Evolutionary conservation across 2,329 filamentous ascomycete species (phyloP).

Genomic region (Epichloe elymi): DNA sequence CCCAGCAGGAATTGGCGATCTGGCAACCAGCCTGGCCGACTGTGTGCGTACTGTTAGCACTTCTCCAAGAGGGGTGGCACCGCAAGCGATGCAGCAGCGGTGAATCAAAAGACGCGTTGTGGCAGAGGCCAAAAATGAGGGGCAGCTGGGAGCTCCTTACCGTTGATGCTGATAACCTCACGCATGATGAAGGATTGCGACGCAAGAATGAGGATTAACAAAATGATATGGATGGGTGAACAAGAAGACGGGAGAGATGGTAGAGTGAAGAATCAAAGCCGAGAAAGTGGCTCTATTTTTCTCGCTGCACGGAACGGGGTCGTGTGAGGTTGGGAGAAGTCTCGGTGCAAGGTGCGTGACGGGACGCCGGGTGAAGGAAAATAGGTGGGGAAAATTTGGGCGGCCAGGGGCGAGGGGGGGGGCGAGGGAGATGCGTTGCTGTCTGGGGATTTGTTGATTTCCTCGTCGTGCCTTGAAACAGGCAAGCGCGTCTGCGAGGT

Average conservation of each 20-base stretch:
- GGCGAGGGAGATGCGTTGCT: slow-evolving; percentile 12
- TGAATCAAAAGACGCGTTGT: slow-evolving; percentile 8
- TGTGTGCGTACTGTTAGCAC: slow-evolving; percentile 46
- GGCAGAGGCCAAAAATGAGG: slow-evolving; percentile 16
- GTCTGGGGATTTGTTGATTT: slow-evolving; percentile 27
- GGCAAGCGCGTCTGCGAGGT: slow-evolving; percentile 19
- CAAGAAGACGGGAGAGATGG: slow-evolving; percentile 9
- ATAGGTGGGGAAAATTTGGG: slow-evolving; percentile 37
- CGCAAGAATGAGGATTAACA: slow-evolving; percentile 8
- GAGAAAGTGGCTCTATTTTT: slow-evolving; percentile 6
- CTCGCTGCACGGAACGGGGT: slow-evolving; percentile 8
- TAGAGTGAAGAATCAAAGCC: slow-evolving; percentile 13
- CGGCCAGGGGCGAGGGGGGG: slow-evolving; percentile 18
- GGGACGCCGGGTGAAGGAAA: slow-evolving; percentile 17
- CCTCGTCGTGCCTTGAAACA: slow-evolving; percentile 19
- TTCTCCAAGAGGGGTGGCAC: not conserved
- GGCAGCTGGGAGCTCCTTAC: slow-evolving; percentile 40
- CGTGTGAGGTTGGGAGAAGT: slow-evolving; percentile 13
- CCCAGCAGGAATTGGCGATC: slow-evolving; percentile 99
- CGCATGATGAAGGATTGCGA: slow-evolving; percentile 58
- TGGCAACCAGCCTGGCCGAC: slow-evolving; percentile 99
- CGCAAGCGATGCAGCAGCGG: not conserved
- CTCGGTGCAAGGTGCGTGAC: slow-evolving; percentile 11
- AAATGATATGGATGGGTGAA: slow-evolving; percentile 9
- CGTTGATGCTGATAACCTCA: slow-evolving; percentile 99